phyloP scores from a whole-genome alignment of 164 flowering plant genomes.

The Litsea cubeba region DNA sequence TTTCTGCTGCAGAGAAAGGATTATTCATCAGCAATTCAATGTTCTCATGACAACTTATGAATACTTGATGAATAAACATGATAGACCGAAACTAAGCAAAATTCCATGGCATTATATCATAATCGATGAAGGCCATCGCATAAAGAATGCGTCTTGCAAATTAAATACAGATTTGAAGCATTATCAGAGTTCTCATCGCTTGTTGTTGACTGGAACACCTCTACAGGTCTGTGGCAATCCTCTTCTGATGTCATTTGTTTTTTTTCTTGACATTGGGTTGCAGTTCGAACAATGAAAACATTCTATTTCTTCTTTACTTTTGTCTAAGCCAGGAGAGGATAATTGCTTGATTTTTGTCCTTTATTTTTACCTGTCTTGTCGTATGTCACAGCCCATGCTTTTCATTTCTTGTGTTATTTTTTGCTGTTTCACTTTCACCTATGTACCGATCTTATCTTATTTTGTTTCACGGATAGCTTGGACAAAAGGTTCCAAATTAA shows the following conservation, averaged over 20 bases:
- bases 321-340: no score
- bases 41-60: conserved; percentile 96
- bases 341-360: no score
- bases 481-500: no score
- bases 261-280: no score
- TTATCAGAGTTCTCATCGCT: conserved; percentile 83
- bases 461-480: no score
- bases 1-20: conserved; percentile 68
- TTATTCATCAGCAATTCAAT: conserved; percentile 91
- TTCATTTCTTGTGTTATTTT: no score
- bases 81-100: conserved; percentile 89
- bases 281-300: no score
- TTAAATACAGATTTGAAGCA: conserved; percentile 91
- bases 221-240: conserved; percentile 52
- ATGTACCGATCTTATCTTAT: no score
- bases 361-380: no score
- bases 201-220: conserved; percentile 96
- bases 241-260: neutral
- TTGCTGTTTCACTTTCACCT: no score
- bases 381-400: no score
- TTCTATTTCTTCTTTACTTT: no score
- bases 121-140: conserved; percentile 91
- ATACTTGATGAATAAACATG: conserved; percentile 97
- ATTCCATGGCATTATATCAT: conserved; percentile 92
- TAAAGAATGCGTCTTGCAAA: conserved; percentile 85